These are phyloP conservation scores for Aspergillus sp. DNA, from an alignment of 2,329 filamentous ascomycete genomes.

Conservation along the genomic window DNA sequence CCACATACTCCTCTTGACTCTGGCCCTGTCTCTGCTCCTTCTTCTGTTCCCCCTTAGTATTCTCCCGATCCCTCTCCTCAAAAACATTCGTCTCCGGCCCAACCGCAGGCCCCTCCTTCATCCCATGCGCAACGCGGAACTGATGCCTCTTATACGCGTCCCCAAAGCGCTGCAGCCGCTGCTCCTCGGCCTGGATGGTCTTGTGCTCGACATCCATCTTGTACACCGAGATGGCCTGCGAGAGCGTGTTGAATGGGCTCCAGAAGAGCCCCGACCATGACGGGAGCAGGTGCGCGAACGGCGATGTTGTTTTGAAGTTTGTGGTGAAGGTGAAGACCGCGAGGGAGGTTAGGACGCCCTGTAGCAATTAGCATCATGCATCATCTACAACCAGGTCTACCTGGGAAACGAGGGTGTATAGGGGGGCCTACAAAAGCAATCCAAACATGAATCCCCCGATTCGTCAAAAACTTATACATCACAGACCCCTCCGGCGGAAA, in stretches of 20 bases:
- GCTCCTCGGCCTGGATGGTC: constrained; percentile 58
- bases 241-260: constrained; percentile 59
- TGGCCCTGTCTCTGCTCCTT: too few species aligned
- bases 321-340: constrained; percentile 63
- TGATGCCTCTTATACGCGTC: constrained; percentile 79
- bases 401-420: too few species aligned
- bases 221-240: constrained; percentile 61
- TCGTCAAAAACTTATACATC: constrained; percentile 76
- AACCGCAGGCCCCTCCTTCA: constrained; percentile 46
- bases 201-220: constrained; percentile 66
- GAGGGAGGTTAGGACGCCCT: constrained; percentile 60
- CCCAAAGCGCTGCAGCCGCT: constrained; percentile 63
- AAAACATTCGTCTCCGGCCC: constrained; percentile 23
- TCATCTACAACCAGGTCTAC: constrained; percentile 11
- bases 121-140: constrained; percentile 76
- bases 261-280: constrained; percentile 56
- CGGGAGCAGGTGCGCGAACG: constrained; percentile 71
- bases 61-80: constrained; percentile 32
- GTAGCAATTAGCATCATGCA: constrained; percentile 1
- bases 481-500: constrained; percentile 77
- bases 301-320: constrained; percentile 71
- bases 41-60: constrained; percentile 30
- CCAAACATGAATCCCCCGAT: constrained; percentile 63
- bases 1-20: constrained; percentile 26
- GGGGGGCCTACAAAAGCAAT: constrained; percentile 65